Percentiles rank a stretch among this genome's conserved stretches.
Evolutionary conservation across 164 flowering plant species (phyloP).

Genomic region (Magnolia changhungtana): DNA sequence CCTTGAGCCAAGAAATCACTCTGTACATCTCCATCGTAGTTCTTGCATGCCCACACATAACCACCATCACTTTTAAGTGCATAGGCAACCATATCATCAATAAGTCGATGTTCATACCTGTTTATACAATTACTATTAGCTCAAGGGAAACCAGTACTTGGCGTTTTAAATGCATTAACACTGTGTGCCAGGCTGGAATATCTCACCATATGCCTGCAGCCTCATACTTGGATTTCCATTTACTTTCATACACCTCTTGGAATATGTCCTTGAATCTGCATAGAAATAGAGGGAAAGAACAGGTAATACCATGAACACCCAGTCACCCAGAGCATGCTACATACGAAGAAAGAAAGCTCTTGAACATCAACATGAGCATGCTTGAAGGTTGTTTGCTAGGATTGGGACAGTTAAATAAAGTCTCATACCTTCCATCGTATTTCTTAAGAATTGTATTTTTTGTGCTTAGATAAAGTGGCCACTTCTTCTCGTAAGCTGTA

Average conservation of each 20-base stretch:
- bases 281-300: background rate
- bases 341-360: no score
- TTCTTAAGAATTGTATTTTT: conserved; percentile 97
- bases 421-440: conserved; percentile 89
- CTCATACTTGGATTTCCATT: conserved; percentile 75
- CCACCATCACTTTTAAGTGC: conserved; percentile 96
- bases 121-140: conserved; percentile 10
- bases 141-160: background rate
- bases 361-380: no score
- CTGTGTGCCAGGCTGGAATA: background rate
- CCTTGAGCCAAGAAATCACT: conserved; percentile 99
- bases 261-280: conserved; percentile 81
- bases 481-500: conserved; percentile 78
- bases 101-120: conserved; percentile 97
- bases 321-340: no score
- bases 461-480: conserved; percentile 99
- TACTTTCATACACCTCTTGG: conserved; percentile 73
- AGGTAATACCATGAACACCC: background rate
- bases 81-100: conserved; percentile 99
- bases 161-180: background rate
- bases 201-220: conserved; percentile 83
- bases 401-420: background rate
- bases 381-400: no score
- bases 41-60: conserved; percentile 99
- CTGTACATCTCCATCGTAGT: conserved; percentile 97